Base-by-base conservation (phyloP, 176 grass and related monocot species). In the Aegilops tauschii region DNA sequence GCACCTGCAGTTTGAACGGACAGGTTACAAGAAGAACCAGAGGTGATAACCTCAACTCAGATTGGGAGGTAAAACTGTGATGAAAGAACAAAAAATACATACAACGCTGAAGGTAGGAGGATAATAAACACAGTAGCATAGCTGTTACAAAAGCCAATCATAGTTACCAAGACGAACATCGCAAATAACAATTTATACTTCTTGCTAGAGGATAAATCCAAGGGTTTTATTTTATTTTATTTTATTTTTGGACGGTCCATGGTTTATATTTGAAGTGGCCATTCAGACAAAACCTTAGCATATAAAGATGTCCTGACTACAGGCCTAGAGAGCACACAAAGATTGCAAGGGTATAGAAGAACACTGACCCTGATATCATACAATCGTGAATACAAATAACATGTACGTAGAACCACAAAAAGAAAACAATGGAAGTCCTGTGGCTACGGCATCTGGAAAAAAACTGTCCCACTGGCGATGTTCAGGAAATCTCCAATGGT, bases 1-100 rank as follows among this genome's bases (percentile, higher is more conserved):
- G 87, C 3, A 98, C 93, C 91, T 98, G 89, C 76, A 83, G 80
- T 80, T 66, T 89, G 30, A 75, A 7, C 13, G 20, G 79, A 58
- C 37, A 66, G 1, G 17, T 79, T n/a, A 63, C 17, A 68, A 83
- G 17, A 73, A 8, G 72, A 49, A 56, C 3, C 29, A 58, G 21
- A 21, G 47, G 47, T 13, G 77, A 71, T 62, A 36, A 45, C 32
- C n/a, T 83, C 4, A 69, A 77, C n/a, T 79, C 13, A 68, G 45
- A 23, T 31, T 4, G 28, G 12, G 35, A 65, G 17, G 2, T 37
- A 2, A 78, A 61, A 12, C 9, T 32, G 65, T 14, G 28, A 74
- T 21, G 17, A 74, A 74, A 61, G 27, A 81, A 21, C 45, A 42
- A 7, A 6, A 39, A 76, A 80, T 4, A 63, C 18, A 25, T 47